A percentile compares a stretch with the other conserved stretches of the same genome.
Conservation (phyloP, 768 basidiomycete species). For the Mycena epipterygia region DNA sequence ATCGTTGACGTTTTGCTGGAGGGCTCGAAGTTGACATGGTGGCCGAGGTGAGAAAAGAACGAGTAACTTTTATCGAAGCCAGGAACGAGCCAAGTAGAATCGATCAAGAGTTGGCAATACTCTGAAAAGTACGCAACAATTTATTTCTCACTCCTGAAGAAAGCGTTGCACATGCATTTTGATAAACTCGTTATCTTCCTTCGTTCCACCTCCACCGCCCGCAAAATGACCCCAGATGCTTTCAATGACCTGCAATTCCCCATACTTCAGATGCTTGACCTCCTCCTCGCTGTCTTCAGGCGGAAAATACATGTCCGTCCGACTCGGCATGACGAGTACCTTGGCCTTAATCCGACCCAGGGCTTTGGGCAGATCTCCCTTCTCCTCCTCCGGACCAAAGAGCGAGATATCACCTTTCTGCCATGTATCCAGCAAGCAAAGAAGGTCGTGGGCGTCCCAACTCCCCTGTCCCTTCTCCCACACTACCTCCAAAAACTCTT, state of each 20-base stretch:
- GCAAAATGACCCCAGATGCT: conserved; percentile 36
- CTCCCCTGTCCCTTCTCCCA: conserved; percentile 13
- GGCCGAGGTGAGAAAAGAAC: not conserved
- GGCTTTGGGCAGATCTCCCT: conserved; percentile 32
- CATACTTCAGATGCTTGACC: conserved; percentile 29
- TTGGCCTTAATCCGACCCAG: conserved; percentile 28
- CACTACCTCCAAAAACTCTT: conserved; percentile 16
- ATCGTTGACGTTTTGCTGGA: conserved; percentile 9
- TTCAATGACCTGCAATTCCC: conserved; percentile 30
- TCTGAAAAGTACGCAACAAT: no score
- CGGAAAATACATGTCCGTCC: conserved; percentile 31
- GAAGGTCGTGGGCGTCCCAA: conserved; percentile 32
- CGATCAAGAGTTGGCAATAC: no score
- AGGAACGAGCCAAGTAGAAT: no score
- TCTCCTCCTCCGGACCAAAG: conserved; percentile 30
- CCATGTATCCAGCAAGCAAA: conserved; percentile 27
- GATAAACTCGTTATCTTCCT: conserved; percentile 31
- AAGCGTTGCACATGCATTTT: conserved; percentile 15
- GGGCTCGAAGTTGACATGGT: not conserved
- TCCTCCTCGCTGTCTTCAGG: conserved; percentile 33
- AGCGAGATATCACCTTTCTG: conserved; percentile 32
- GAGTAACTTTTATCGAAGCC: no score
- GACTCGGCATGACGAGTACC: conserved; percentile 31
- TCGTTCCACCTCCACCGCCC: conserved; percentile 30
- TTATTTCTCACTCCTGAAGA: not conserved